Evolutionary conservation across 2,329 filamentous ascomycete genomes (phyloP), one percentile per base, ranked within the genome.

Genomic region (Paradendryphiella salina): DNA sequence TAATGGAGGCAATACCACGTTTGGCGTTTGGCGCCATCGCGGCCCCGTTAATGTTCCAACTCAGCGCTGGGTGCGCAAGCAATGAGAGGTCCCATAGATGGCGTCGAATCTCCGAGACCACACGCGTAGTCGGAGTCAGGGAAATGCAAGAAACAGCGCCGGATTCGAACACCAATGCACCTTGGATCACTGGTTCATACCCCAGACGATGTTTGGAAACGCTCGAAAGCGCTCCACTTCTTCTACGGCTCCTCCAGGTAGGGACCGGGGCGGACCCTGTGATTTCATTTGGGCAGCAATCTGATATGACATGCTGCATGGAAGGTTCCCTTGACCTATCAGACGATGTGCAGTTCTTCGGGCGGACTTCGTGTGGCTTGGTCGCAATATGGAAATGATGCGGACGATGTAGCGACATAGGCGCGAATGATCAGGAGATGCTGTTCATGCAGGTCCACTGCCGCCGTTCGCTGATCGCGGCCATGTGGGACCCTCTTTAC

Each of bases 391-490:
- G 55, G 21, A 37, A 37, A 50, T 50, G 58, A 49, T 65, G 57
- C 43, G 43, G 48, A 61, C 52, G 54, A 46, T 60, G 48, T 44
- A 49, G 34, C 51, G 52, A 53, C 44, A 26, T 50, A 50, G 53
- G 52, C 50, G 54, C 38, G 55, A 54, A 49, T 58, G 52, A 50
- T 58, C 56, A 62, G 51, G 52, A 62, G 61, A 56, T 53, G 42
- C 51, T 51, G 51, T 51, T 59, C 50, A 64, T 71, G 69, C 69
- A 70, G 66, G 66, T 67, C 65, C 66, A 62, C 41, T 49, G 50
- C 49, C 46, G 51, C 52, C 49, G 55, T 54, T 58, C 41, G 61
- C 53, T 61, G 55, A 66, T 61, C 50, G 40, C 48, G 41, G 56
- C 45, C 39, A 46, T 45, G 52, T 41, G 60, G 45, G 57, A 54